Percentiles rank a stretch among this genome's conserved stretches.
Evolutionary conservation across 179 eudicot genomes (phyloP).

Genomic region (Beta lomatogona): DNA sequence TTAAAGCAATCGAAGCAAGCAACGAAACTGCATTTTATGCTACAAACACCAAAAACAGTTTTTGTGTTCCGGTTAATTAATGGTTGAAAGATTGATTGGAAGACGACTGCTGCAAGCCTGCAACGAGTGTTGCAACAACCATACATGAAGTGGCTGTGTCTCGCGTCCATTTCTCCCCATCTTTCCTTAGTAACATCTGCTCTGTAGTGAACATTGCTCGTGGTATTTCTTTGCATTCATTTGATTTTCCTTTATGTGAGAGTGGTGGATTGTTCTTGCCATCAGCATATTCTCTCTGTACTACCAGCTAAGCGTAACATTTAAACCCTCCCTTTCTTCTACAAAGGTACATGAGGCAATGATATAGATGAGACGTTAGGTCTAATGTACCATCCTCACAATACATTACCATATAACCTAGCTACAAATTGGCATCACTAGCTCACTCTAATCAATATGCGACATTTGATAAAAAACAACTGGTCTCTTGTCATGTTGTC

Average conservation of each 20-base stretch:
- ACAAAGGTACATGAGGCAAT: too few species aligned
- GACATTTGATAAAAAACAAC: too few species aligned
- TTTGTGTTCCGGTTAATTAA: background rate
- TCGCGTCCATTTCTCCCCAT: slow-evolving; percentile 27
- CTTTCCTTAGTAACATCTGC: background rate
- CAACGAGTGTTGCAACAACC: slow-evolving; percentile 12
- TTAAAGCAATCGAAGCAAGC: slow-evolving; percentile 1
- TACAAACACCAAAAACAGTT: background rate
- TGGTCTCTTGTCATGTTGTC: too few species aligned
- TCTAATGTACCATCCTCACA: too few species aligned
- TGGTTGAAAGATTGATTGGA: slow-evolving; percentile 12
- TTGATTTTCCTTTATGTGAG: background rate
- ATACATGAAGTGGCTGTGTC: slow-evolving; percentile 4
- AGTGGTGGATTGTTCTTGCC: slow-evolving; percentile 23
- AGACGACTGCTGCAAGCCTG: slow-evolving; percentile 1
- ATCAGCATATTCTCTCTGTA: background rate
- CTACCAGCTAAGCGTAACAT: background rate
- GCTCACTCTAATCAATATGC: too few species aligned
- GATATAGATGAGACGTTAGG: too few species aligned
- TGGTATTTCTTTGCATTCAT: slow-evolving; percentile 9
- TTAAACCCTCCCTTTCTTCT: too few species aligned
- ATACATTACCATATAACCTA: too few species aligned
- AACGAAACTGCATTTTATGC: slow-evolving; percentile 13
- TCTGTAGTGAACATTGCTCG: slow-evolving; percentile 20
- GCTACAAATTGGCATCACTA: background rate